A percentile compares a stretch with the other conserved stretches of the same genome.
These are phyloP conservation scores for Jaapia argillacea DNA, from an alignment of 768 basidiomycete species.

Conservation along the genomic window DNA sequence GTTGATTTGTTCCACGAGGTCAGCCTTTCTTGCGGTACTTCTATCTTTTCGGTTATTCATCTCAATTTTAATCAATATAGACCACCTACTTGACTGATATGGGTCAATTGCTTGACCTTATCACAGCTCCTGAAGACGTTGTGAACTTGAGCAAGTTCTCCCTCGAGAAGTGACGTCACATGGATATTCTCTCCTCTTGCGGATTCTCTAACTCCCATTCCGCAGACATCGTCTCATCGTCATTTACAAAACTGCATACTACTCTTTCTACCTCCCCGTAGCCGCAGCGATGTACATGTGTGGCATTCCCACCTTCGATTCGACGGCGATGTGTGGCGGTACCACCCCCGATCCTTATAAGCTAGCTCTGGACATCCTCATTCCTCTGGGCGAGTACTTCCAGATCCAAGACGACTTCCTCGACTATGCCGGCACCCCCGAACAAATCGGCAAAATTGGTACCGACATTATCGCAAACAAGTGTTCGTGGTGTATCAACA, in stretches of 20 bases:
- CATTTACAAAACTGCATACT: conserved; percentile 94
- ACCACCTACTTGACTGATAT: conserved; percentile 86
- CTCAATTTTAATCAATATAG: too few species aligned
- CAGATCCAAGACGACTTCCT: conserved; percentile 97
- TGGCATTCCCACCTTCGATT: conserved; percentile 32
- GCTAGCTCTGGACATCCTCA: conserved; percentile 66
- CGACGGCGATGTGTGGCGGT: conserved; percentile 69
- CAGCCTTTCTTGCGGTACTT: conserved; percentile 10
- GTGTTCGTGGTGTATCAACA: conserved; percentile 94
- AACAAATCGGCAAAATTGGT: conserved; percentile 92
- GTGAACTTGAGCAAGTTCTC: conserved; percentile 88
- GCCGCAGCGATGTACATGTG: conserved; percentile 85
- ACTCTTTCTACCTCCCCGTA: conserved; percentile 98
- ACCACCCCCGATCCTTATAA: conserved; percentile 52
- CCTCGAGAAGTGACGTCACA: conserved; percentile 54
- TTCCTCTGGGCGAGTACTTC: conserved; percentile 96
- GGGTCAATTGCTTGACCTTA: conserved; percentile 91
- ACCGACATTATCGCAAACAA: conserved; percentile 99
- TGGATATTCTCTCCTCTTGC: background rate
- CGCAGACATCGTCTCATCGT: conserved; percentile 84
- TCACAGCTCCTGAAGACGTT: conserved; percentile 86
- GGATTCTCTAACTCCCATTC: background rate
- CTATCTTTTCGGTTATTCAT: background rate
- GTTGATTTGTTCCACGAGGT: conserved; percentile 89
- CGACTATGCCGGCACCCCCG: conserved; percentile 84